phyloP scores from a whole-genome alignment of 495 filamentous ascomycete species.

The Venustampulla echinocandica region DNA sequence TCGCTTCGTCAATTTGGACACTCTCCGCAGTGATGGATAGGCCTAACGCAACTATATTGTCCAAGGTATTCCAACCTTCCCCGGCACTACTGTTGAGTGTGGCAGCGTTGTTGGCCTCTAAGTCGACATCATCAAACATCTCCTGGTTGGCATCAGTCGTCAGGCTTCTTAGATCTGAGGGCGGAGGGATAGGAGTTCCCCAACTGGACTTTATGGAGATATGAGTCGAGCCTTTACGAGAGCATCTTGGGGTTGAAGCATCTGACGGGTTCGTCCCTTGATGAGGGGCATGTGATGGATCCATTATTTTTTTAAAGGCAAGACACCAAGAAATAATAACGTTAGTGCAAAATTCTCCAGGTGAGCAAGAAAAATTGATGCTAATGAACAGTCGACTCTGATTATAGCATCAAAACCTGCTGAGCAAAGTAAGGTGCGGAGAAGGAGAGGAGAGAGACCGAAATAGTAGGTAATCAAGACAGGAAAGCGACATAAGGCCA shows the following conservation, averaged over 20 bases:
- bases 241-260: constrained; percentile 25
- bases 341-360: constrained; percentile 33
- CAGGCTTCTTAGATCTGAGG: constrained; percentile 18
- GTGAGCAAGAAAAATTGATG: constrained; percentile 30
- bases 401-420: constrained; percentile 23
- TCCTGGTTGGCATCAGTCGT: constrained; percentile 4
- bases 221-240: constrained; percentile 27
- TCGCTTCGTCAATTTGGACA: constrained; percentile 21
- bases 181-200: constrained; percentile 23
- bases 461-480: background rate
- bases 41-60: constrained; percentile 32
- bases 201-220: constrained; percentile 27
- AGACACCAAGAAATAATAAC: constrained; percentile 26
- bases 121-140: constrained; percentile 16
- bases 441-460: constrained; percentile 1
- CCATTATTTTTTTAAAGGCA: constrained; percentile 25
- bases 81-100: constrained; percentile 21
- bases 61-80: constrained; percentile 31
- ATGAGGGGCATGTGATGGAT: constrained; percentile 8
- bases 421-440: constrained; percentile 25
- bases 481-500: constrained; percentile 11
- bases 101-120: constrained; percentile 10
- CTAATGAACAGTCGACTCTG: constrained; percentile 22
- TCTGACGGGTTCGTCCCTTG: constrained; percentile 10
- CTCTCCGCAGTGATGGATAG: constrained; percentile 30